Conservation (phyloP, 345 rosid species). For the Cardamine chenopodiifolia region DNA sequence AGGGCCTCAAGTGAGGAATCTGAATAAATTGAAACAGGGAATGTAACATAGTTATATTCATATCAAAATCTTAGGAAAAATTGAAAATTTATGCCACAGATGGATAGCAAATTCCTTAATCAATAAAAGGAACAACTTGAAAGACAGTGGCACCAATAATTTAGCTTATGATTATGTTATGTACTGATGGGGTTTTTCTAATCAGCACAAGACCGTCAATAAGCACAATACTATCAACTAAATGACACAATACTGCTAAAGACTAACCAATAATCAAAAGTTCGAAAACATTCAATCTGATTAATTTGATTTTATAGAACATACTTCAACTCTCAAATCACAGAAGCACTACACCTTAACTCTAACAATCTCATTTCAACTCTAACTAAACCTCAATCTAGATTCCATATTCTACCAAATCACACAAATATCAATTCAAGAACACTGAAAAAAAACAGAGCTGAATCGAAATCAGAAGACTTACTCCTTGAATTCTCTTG, state of each 20-base stretch:
- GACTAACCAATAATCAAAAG: background rate
- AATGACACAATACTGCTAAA: background rate
- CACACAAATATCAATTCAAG: background rate
- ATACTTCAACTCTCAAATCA: background rate
- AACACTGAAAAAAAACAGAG: background rate
- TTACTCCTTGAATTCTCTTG: conserved; percentile 76
- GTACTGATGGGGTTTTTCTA: conserved; percentile 39
- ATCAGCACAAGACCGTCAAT: conserved; percentile 60
- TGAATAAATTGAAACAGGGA: conserved; percentile 33
- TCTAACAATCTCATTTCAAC: no score
- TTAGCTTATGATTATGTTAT: conserved; percentile 60
- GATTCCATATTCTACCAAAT: background rate
- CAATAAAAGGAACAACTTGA: conserved; percentile 34
- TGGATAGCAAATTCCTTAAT: conserved; percentile 37
- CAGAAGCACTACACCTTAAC: background rate
- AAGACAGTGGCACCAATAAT: conserved; percentile 39
- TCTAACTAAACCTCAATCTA: no score
- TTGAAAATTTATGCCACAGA: conserved; percentile 42
- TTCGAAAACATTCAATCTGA: background rate
- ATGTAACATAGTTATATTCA: background rate
- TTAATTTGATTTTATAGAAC: background rate
- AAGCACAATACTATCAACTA: conserved; percentile 33
- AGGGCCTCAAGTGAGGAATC: conserved; percentile 78
- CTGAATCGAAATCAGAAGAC: conserved; percentile 16
- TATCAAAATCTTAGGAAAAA: background rate